Evolutionary conservation across 2,329 filamentous ascomycete species (phyloP).

Genomic region (Penicillium sp.): DNA sequence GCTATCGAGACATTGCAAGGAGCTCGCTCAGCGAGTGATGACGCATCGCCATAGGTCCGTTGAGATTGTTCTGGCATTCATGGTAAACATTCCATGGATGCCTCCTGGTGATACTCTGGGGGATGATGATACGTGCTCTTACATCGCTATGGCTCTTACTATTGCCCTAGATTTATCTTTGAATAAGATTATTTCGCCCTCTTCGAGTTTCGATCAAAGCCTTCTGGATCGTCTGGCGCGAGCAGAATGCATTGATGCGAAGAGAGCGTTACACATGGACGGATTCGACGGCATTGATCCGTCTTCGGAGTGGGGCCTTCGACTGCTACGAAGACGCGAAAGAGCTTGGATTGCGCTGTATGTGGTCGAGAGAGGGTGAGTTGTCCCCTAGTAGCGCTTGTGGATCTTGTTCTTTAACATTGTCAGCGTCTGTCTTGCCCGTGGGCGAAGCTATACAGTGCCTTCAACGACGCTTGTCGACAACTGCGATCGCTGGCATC

Average conservation of each 20-base stretch:
- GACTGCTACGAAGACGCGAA: slow-evolving; percentile 62
- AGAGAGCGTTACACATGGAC: slow-evolving; percentile 62
- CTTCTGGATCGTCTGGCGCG: slow-evolving; percentile 52
- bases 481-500: slow-evolving; percentile 66
- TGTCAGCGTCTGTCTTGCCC: slow-evolving; percentile 61
- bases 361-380: slow-evolving; percentile 64
- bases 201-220: slow-evolving; percentile 47
- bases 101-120: slow-evolving; percentile 42
- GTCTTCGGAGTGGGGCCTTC: slow-evolving; percentile 56
- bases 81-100: slow-evolving; percentile 75
- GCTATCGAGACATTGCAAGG: slow-evolving; percentile 61
- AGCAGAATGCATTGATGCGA: slow-evolving; percentile 66
- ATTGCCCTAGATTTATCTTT: slow-evolving; percentile 66
- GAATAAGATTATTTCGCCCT: slow-evolving; percentile 64
- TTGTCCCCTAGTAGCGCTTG: neutral
- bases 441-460: slow-evolving; percentile 65
- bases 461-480: slow-evolving; percentile 63
- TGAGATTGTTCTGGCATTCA: slow-evolving; percentile 70
- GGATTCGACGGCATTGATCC: slow-evolving; percentile 63
- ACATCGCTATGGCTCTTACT: slow-evolving; percentile 65
- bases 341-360: slow-evolving; percentile 69
- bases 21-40: slow-evolving; percentile 60
- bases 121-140: slow-evolving; percentile 69
- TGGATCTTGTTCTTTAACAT: neutral
- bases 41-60: slow-evolving; percentile 62